Evolutionary conservation across 306 rosid genomes (phyloP), one percentile per base, ranked within the genome.

Genomic region (Pueraria montana): DNA sequence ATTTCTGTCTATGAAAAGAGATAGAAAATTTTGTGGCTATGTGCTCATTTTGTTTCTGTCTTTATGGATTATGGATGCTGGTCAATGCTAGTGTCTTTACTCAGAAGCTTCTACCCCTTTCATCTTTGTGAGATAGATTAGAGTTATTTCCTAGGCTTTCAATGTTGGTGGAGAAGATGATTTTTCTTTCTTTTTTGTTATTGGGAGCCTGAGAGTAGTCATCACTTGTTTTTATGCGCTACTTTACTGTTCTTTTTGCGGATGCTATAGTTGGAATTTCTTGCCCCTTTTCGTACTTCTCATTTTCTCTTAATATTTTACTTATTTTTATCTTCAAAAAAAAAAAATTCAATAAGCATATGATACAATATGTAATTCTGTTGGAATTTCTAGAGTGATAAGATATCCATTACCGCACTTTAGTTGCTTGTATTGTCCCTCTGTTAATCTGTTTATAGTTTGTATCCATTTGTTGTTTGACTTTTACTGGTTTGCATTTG

Each of bases 1-100:
- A n/a, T n/a, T n/a, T 42, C 2, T 0, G 4, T 71, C 13, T 32
- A 9, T 11, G 7, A 17, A 18, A 42, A 43, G 42, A 40, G 3
- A 26, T 0, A 13, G 17, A 46, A 46, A 32, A 5, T 48, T 49
- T 21, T 14, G 43, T 78, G 53, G n/a, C 12, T 50, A 21, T 43
- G 27, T 43, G 38, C 43, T 67, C 40, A 21, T 82, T 75, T 42
- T n/a, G n/a, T n/a, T n/a, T n/a, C n/a, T n/a, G n/a, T n/a, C n/a
- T n/a, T n/a, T n/a, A n/a, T n/a, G n/a, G n/a, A n/a, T n/a, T n/a
- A n/a, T n/a, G n/a, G n/a, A n/a, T n/a, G n/a, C n/a, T n/a, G n/a
- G n/a, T n/a, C n/a, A n/a, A n/a, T n/a, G n/a, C n/a, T n/a, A n/a
- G n/a, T n/a, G n/a, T n/a, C n/a, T n/a, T n/a, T n/a, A n/a, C n/a